Conservation (phyloP, 306 rosid genomes). For the Albizia julibrissin region DNA sequence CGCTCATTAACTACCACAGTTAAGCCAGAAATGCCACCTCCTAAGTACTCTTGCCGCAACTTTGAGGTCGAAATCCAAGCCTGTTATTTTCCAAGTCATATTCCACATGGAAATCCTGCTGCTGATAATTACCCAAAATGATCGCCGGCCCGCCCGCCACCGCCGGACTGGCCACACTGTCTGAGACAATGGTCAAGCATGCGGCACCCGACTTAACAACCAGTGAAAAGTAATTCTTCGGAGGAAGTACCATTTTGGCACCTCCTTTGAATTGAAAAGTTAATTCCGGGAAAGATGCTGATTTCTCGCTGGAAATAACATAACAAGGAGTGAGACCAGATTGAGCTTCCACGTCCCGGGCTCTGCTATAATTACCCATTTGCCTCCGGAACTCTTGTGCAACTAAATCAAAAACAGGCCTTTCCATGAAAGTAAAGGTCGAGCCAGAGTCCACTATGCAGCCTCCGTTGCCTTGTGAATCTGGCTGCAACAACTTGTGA, state of each 20-base stretch:
- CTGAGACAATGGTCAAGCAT: slow-evolving; percentile 67
- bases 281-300: slow-evolving; percentile 51
- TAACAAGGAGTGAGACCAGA: slow-evolving; percentile 74
- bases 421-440: slow-evolving; percentile 77
- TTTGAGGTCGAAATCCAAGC: slow-evolving; percentile 62
- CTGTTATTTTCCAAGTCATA: slow-evolving; percentile 58
- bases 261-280: slow-evolving; percentile 72
- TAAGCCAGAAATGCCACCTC: slow-evolving; percentile 22
- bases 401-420: slow-evolving; percentile 53
- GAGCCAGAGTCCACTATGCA: slow-evolving; percentile 78
- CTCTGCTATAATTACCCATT: slow-evolving; percentile 55
- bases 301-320: slow-evolving; percentile 25
- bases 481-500: slow-evolving; percentile 49
- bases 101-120: slow-evolving; percentile 63
- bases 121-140: slow-evolving; percentile 70
- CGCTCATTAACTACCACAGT: not conserved
- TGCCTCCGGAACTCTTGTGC: slow-evolving; percentile 40
- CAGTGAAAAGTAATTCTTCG: slow-evolving; percentile 51
- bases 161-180: slow-evolving; percentile 28
- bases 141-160: slow-evolving; percentile 56
- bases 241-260: slow-evolving; percentile 60
- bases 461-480: slow-evolving; percentile 61
- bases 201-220: slow-evolving; percentile 44
- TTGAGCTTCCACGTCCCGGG: slow-evolving; percentile 41
- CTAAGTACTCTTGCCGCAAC: slow-evolving; percentile 34